Base-by-base conservation (phyloP, 177 flowering plant species). In the Vitis hybrid region DNA sequence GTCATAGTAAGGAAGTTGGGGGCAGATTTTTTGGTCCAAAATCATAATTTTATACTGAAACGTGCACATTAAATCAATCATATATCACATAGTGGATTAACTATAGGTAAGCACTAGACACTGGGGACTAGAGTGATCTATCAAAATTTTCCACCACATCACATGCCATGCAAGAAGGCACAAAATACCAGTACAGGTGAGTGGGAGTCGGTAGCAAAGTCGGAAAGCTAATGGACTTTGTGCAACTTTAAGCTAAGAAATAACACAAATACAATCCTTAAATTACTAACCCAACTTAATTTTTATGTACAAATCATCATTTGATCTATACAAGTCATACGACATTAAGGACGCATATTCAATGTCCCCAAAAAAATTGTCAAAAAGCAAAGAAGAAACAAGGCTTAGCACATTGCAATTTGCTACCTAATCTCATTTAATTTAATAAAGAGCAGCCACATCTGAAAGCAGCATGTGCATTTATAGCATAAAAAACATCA, bases 41-140 rank as follows among this genome's bases (percentile, higher is more conserved):
- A 69, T 22, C n/a, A 33, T 16, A 51, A 22, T 71, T 57, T 21
- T 56, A 15, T 22, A 51, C 56, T 68, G 57, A 62, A 71, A 57
- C 11, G 49, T 14, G 51, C 33, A 0, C 2, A 53, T 16, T 53
- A 18, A 19, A 57, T 18, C 7, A 33, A 63, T 48, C 15, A 45
- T 1, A 7, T 1, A 21, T 65, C 15, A 21, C 50, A 3, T 66
- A 55, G 59, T 66, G 69, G 60, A 66, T 33, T 33, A 33, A 33
- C 5, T 33, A 33, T 33, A 33, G 45, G 45, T 33, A 33, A 0
- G 45, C 45, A 33, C 45, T 14, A 16, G 56, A 16, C 14, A 14
- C n/a, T 14, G 16, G 10, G 18, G 26, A 1, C 26, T 22, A 53
- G 1, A 15, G 0, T 5, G 5, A 53, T 13, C 56, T 16, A 53